These are phyloP conservation scores for Hymenochaete sp. DNA, from an alignment of 1,284 basidiomycete genomes.

Conservation along the genomic window DNA sequence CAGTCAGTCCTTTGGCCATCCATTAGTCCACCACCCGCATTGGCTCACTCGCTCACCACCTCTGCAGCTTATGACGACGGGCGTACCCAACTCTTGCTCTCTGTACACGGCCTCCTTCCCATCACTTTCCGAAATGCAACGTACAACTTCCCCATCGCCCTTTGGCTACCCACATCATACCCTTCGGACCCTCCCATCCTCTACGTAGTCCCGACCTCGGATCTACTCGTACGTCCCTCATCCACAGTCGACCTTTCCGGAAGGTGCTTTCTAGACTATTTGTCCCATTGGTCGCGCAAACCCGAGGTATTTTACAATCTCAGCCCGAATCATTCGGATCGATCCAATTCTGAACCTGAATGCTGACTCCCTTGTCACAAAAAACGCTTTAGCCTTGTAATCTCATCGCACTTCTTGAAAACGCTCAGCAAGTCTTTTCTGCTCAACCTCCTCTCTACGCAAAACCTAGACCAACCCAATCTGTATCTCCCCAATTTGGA, in stretches of 20 bases:
- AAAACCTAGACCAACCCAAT: slow-evolving; percentile 43
- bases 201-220: slow-evolving; percentile 92
- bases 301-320: slow-evolving; percentile 56
- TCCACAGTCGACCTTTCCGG: slow-evolving; percentile 81
- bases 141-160: slow-evolving; percentile 90
- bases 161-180: slow-evolving; percentile 84
- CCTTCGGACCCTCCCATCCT: slow-evolving; percentile 76
- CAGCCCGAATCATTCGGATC: slow-evolving; percentile 18
- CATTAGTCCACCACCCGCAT: slow-evolving; percentile 3
- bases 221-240: slow-evolving; percentile 82
- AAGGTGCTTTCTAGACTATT: slow-evolving; percentile 57
- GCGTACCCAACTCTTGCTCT: slow-evolving; percentile 83
- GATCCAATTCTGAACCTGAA: too few relatives aligned
- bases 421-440: slow-evolving; percentile 77
- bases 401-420: slow-evolving; percentile 56
- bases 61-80: slow-evolving; percentile 85
- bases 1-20: slow-evolving; percentile 44
- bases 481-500: neutral
- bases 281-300: slow-evolving; percentile 73
- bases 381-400: slow-evolving; percentile 52
- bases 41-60: slow-evolving; percentile 16
- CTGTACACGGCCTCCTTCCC: slow-evolving; percentile 84
- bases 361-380: slow-evolving; percentile 15
- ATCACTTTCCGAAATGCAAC: slow-evolving; percentile 69
- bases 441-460: slow-evolving; percentile 85